A percentile compares a stretch with the other conserved stretches of the same genome.
These are phyloP conservation scores for Crucihimalaya himalaica DNA, from an alignment of 345 rosid species.

Conservation along the genomic window DNA sequence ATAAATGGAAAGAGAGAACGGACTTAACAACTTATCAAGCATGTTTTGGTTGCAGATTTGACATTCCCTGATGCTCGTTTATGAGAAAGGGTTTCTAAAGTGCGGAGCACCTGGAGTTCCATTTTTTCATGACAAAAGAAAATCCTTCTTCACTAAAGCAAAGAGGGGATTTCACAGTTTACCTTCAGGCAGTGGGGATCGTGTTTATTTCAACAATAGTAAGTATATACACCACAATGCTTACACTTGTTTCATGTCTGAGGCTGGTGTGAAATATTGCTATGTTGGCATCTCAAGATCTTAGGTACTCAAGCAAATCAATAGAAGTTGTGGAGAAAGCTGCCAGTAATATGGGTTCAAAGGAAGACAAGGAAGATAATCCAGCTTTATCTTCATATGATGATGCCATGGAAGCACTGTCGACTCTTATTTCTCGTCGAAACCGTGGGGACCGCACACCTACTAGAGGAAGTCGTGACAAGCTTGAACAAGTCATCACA, in stretches of 20 bases:
- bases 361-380: constrained; percentile 43
- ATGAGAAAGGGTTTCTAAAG: constrained; percentile 35
- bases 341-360: constrained; percentile 32
- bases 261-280: constrained; percentile 14
- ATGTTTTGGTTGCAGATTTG: constrained; percentile 30
- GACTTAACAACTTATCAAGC: background rate
- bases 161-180: background rate
- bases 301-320: constrained; percentile 44
- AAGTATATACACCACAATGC: constrained; percentile 12
- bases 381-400: constrained; percentile 59
- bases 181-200: background rate
- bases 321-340: constrained; percentile 44
- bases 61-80: constrained; percentile 32
- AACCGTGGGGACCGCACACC: constrained; percentile 57
- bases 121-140: constrained; percentile 2
- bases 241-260: constrained; percentile 1
- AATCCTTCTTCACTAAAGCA: background rate
- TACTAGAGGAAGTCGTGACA: constrained; percentile 48
- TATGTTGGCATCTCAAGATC: constrained; percentile 46
- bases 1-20: background rate
- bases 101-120: constrained; percentile 34
- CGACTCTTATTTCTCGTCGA: constrained; percentile 70
- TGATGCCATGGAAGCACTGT: constrained; percentile 82
- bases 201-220: constrained; percentile 24
- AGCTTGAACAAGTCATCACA: constrained; percentile 65